These are phyloP conservation scores for Oldenlandia corymbosa DNA, from an alignment of 257 asterid species.

Conservation along the genomic window DNA sequence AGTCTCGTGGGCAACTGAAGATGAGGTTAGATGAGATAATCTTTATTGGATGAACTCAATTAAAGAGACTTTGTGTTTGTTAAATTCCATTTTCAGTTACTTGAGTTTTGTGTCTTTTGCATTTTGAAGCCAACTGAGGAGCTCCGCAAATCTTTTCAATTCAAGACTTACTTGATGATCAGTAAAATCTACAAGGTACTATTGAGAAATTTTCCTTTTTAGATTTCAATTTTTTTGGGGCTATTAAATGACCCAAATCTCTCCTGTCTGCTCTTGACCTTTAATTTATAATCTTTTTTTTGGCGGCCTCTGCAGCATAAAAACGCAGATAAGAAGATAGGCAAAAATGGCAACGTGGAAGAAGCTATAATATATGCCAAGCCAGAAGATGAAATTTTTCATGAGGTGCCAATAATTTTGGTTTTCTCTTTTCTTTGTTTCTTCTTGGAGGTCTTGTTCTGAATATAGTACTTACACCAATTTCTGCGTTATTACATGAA, in stretches of 20 bases:
- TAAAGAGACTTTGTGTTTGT: not conserved
- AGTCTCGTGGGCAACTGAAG: constrained; percentile 89
- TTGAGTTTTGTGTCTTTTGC: constrained; percentile 16
- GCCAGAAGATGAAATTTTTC: constrained; percentile 74
- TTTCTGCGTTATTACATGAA: constrained; percentile 19
- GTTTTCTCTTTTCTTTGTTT: not conserved
- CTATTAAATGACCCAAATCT: not conserved
- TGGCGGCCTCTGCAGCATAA: constrained; percentile 50
- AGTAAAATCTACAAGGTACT: constrained; percentile 79
- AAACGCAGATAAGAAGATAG: constrained; percentile 37
- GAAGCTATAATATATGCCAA: constrained; percentile 53
- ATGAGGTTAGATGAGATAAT: constrained; percentile 57
- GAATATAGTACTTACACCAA: constrained; percentile 9
- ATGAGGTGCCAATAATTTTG: constrained; percentile 39
- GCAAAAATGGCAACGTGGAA: constrained; percentile 31
- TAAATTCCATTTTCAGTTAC: constrained; percentile 1
- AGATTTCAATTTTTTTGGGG: not conserved
- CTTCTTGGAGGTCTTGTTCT: not conserved
- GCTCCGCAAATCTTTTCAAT: constrained; percentile 61
- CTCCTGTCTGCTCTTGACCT: not conserved
- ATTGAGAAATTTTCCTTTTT: not conserved
- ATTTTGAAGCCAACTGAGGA: constrained; percentile 65
- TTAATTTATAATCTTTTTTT: not conserved
- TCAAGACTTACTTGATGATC: constrained; percentile 62
- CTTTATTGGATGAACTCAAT: constrained; percentile 19